Base-by-base conservation (phyloP, 164 flowering plant species). In the Tinospora cordifolia region DNA sequence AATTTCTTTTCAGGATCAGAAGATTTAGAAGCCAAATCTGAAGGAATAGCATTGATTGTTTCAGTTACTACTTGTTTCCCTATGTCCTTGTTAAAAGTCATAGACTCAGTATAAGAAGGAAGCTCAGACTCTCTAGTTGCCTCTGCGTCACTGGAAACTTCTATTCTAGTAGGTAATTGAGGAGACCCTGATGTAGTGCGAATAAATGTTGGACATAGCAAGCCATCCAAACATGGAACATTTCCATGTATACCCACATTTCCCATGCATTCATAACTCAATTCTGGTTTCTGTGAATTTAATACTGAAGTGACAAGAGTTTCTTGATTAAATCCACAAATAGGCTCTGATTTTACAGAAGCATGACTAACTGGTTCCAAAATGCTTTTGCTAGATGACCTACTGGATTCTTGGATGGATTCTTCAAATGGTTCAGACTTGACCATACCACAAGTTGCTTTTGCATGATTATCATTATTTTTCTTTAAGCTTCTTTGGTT, bases 271-370 rank as follows among this genome's bases (percentile, higher is more conserved):
- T 14, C 19, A 22, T 17, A 17, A 22, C 19, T 19, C 59, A 51
- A 14, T 51, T 51, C 59, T 51, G 59, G 19, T 51, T 51, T 51
- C 6, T 11, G 11, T 44, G 54, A 41, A 58, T 19, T 69, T 72
- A 62, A 79, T 54, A 78, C 76, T 13, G 13, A 57, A 15, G 59
- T 30, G 25, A 65, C 82, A 25, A 49, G 38, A 13, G 26, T 34
- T 69, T 34, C 71, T 19, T 54, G 66, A 25, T 38, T 49, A 65
- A 36, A 59, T 15, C 71, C 81, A 22, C 62, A 63, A 66, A 49
- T 41, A 46, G 80, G 75, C 70, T 88, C 93, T 6, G 83, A 66
- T 71, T 88, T 88, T 19, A 84, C 79, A 40, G 59, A 59, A 62
- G 71, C 69, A 57, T 17, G 15, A 65, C 41, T 69, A 68, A 41